These are phyloP conservation scores for Phialophora chinensis DNA, from an alignment of 2,329 filamentous ascomycete genomes.

Conservation along the genomic window DNA sequence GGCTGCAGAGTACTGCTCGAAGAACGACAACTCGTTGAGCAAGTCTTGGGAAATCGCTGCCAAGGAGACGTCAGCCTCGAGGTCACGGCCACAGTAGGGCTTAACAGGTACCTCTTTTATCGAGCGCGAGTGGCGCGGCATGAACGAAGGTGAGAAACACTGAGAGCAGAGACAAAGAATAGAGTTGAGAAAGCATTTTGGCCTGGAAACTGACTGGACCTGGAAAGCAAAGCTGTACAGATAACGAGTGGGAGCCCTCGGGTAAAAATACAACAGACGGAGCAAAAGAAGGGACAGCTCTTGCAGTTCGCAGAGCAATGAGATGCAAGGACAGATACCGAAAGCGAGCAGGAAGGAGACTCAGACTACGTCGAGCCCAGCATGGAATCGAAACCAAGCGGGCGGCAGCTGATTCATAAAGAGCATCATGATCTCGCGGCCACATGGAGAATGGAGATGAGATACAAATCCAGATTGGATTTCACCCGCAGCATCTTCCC, in stretches of 20 bases:
- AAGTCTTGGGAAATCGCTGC: conserved; percentile 50
- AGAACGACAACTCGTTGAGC: conserved; percentile 53
- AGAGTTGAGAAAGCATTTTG: conserved; percentile 18
- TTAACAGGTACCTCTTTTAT: conserved; percentile 21
- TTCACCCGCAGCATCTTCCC: conserved; percentile 6
- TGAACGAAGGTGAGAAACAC: conserved; percentile 2
- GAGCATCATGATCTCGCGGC: conserved; percentile 7
- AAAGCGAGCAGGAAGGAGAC: neutral
- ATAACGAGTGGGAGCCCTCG: neutral
- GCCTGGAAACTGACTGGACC: neutral
- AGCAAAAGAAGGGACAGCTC: conserved; percentile 11
- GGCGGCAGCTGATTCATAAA: conserved; percentile 26
- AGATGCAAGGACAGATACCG: neutral
- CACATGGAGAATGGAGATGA: neutral
- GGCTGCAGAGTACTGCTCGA: conserved; percentile 60
- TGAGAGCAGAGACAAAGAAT: neutral
- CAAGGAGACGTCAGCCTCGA: neutral
- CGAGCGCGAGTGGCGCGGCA: conserved; percentile 19
- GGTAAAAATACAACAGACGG: neutral
- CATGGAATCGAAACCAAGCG: neutral
- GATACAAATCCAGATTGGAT: neutral
- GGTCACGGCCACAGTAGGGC: neutral
- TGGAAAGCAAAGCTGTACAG: neutral
- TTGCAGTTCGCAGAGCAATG: conserved; percentile 4
- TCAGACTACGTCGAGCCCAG: neutral